Base-by-base conservation (phyloP, 345 rosid genomes). In the Ricinus communis region DNA sequence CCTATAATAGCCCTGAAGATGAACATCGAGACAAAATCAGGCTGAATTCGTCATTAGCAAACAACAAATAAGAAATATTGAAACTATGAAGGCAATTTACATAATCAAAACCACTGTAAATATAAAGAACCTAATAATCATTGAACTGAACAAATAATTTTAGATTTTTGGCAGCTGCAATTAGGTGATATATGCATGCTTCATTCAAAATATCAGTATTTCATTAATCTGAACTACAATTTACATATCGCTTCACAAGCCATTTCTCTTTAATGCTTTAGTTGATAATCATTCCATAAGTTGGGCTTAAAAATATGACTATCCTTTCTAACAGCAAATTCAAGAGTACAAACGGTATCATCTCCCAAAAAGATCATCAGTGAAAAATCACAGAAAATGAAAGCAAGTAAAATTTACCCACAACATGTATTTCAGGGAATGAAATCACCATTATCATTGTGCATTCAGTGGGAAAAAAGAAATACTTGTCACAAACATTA, bases 1-100 rank as follows among this genome's bases (percentile, higher is more conserved):
- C 94, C 93, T 4, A 91, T 82, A 11, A 90, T 89, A 74, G 97
- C 87, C 82, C 98, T 93, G 72, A 71, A 18, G 54, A 33, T 62
- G 65, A 47, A 66, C 41, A 71, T 50, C 7, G 51, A 19, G 33
- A 12, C 51, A 66, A 73, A 41, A 57, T 47, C 51, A 72, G 67
- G 40, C 67, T 30, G 60, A 69, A 60, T 46, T 54, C 18, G 21
- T n/a, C 13, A 30, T 25, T 33, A 46, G 18, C 24, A 47, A 25
- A 33, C 2, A 41, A 12, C 11, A 21, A 43, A 43, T 43, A 33
- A 33, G 22, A 71, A 61, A 33, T 5, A 21, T 47, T 8, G 21
- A 10, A 50, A n/a, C n/a, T 19, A 47, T 12, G 18, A 41, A 53
- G 65, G 43, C 16, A 55, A 21, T 38, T 65, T 31, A 24, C 30